Evolutionary conservation across 352 stramenopile genomes (phyloP).

Genomic region (Hyaloperonospora brassicae): DNA sequence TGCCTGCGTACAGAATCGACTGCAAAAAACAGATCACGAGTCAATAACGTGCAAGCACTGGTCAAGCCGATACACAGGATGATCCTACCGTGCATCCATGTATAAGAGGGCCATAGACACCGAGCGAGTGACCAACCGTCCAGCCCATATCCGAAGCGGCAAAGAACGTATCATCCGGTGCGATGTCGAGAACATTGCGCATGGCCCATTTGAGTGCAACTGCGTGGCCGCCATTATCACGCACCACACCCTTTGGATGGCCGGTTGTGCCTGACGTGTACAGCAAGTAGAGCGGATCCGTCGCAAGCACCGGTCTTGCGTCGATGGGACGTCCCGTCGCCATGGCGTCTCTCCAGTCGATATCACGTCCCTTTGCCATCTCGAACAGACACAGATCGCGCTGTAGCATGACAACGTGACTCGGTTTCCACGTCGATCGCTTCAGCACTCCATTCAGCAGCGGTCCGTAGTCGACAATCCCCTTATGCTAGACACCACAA

Average conservation of each 20-base stretch:
- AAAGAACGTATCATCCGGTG: constrained; percentile 74
- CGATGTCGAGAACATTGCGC: constrained; percentile 67
- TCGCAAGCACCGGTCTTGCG: constrained; percentile 43
- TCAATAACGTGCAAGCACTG: not conserved
- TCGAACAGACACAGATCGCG: constrained; percentile 41
- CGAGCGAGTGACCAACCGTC: constrained; percentile 85
- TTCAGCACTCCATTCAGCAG: constrained; percentile 67
- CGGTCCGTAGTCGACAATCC: constrained; percentile 70
- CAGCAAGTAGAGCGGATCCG: constrained; percentile 70
- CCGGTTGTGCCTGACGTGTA: constrained; percentile 76
- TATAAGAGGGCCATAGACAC: constrained; percentile 84
- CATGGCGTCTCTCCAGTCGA: constrained; percentile 51
- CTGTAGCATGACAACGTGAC: constrained; percentile 69
- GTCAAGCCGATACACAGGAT: not conserved
- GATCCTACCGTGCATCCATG: constrained; percentile 62
- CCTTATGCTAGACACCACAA: constrained; percentile 61
- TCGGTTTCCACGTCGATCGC: constrained; percentile 44
- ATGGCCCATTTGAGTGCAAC: constrained; percentile 85
- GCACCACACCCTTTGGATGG: constrained; percentile 68
- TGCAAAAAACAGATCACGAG: constrained; percentile 7
- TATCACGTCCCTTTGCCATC: constrained; percentile 35
- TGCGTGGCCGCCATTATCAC: constrained; percentile 67
- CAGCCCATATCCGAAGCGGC: constrained; percentile 85
- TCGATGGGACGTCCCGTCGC: constrained; percentile 27
- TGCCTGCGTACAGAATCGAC: constrained; percentile 87